These are phyloP conservation scores for Fusarium chuoi DNA, from an alignment of 2,329 filamentous ascomycete genomes.

Conservation along the genomic window DNA sequence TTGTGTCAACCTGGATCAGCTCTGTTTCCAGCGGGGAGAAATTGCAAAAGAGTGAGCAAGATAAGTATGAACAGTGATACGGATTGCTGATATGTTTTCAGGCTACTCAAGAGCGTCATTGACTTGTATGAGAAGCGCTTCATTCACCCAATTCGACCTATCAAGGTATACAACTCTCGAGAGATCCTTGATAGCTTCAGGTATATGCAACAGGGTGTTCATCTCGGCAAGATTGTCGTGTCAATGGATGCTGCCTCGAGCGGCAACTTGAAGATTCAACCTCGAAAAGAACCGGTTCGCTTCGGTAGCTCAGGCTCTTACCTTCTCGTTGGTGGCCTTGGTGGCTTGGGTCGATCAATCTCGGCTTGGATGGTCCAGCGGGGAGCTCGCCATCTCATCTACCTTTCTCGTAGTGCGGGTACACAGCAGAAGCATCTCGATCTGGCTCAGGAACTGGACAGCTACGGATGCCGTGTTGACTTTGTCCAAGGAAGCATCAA, in stretches of 20 bases:
- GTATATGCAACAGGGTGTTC: neutral
- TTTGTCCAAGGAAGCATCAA: constrained; percentile 1
- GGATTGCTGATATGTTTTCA: neutral
- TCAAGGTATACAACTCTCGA: neutral
- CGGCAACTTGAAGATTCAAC: neutral
- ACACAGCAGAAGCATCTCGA: neutral
- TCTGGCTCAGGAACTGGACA: neutral
- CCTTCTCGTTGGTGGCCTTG: neutral
- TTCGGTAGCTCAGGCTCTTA: neutral
- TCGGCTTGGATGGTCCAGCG: neutral
- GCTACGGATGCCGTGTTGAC: neutral
- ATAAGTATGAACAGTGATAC: neutral
- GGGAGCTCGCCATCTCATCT: neutral
- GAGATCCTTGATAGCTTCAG: constrained; percentile 1
- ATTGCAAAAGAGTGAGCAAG: neutral
- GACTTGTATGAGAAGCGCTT: neutral
- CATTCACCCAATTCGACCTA: neutral
- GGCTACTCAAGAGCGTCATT: neutral
- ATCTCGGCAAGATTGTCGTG: constrained; percentile 1
- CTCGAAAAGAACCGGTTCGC: neutral
- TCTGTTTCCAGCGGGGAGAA: neutral
- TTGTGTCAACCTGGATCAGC: neutral
- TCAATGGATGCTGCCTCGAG: neutral
- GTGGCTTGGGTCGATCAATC: neutral
- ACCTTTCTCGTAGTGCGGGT: neutral